Percentiles rank a stretch among this genome's conserved stretches.
Evolutionary conservation across 768 basidiomycete species (phyloP).

Genomic region (Cyclocybe aegerita): DNA sequence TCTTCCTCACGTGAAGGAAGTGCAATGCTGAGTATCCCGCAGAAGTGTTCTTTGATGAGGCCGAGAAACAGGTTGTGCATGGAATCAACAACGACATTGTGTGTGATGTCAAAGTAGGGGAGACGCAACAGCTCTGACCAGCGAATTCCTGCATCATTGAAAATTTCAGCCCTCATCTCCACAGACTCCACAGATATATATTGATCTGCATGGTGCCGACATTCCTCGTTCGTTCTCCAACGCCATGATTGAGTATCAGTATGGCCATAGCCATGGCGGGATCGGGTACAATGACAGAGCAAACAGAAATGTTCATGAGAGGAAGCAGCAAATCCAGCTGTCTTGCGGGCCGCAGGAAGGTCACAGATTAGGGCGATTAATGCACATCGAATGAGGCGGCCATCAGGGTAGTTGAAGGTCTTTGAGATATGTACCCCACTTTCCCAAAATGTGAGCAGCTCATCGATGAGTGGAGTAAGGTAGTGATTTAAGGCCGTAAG

Average conservation of each 20-base stretch:
- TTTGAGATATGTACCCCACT: conserved; percentile 25
- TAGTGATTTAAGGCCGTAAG: conserved; percentile 34
- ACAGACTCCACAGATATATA: conserved; percentile 16
- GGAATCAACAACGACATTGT: conserved; percentile 25
- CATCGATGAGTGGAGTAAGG: conserved; percentile 34
- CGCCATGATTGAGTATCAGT: conserved; percentile 15
- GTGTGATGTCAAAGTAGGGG: conserved; percentile 36
- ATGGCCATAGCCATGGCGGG: conserved; percentile 14
- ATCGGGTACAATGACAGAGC: conserved; percentile 17
- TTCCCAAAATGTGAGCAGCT: conserved; percentile 32
- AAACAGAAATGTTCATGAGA: conserved; percentile 22
- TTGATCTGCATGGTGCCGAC: conserved; percentile 9
- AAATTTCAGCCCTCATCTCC: conserved; percentile 5
- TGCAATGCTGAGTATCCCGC: conserved; percentile 16
- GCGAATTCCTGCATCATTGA: conserved; percentile 17
- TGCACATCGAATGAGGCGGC: conserved; percentile 25
- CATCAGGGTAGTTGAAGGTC: conserved; percentile 20
- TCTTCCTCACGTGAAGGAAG: not conserved
- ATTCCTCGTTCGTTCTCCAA: conserved; percentile 10
- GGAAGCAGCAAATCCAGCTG: conserved; percentile 21
- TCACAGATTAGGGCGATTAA: conserved; percentile 35
- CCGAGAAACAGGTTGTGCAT: conserved; percentile 39
- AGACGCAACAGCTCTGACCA: conserved; percentile 31
- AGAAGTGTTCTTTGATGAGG: conserved; percentile 24
- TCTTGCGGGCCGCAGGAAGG: conserved; percentile 30